Percentiles rank a stretch among this genome's conserved stretches.
Conservation (phyloP, 139 green algal species). For the Coccomyxa sp. region DNA sequence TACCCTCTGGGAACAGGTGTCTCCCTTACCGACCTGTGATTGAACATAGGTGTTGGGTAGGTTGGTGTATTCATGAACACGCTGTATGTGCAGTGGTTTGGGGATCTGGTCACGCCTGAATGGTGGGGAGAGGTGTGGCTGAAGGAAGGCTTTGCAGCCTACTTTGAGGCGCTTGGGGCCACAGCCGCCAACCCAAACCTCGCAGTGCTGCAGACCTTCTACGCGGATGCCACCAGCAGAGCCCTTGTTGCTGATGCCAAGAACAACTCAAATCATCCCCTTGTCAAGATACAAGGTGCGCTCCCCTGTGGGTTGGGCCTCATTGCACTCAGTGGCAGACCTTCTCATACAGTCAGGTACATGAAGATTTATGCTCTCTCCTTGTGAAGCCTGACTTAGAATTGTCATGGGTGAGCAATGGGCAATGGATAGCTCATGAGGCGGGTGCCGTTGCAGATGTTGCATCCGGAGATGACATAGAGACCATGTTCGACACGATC, state of each 20-base stretch:
- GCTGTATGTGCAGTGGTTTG: slow-evolving; percentile 62
- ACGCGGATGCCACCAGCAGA: slow-evolving; percentile 2
- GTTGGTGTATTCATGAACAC: too few species aligned
- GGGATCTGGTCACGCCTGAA: slow-evolving; percentile 82
- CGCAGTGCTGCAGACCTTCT: slow-evolving; percentile 40
- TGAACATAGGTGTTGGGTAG: not conserved
- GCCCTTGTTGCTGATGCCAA: slow-evolving; percentile 41
- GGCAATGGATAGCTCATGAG: too few species aligned
- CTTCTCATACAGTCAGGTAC: too few species aligned
- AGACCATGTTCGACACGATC: slow-evolving; percentile 62
- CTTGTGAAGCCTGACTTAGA: too few species aligned
- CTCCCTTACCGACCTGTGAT: not conserved
- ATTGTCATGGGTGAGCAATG: too few species aligned
- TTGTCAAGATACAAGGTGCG: slow-evolving; percentile 14
- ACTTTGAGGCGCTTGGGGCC: slow-evolving; percentile 73
- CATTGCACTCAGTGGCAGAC: not conserved
- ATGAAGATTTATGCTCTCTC: too few species aligned
- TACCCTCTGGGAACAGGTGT: too few species aligned
- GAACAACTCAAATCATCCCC: slow-evolving; percentile 23
- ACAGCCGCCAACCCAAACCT: slow-evolving; percentile 26
- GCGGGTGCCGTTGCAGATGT: slow-evolving; percentile 22
- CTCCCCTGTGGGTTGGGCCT: not conserved
- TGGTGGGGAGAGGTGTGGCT: slow-evolving; percentile 92
- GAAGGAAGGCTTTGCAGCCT: slow-evolving; percentile 87
- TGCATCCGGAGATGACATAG: slow-evolving; percentile 28